Percentiles rank a stretch among this genome's conserved stretches.
phyloP scores from a whole-genome alignment of 2,329 filamentous ascomycete species.

The Ophiostoma australiae region DNA sequence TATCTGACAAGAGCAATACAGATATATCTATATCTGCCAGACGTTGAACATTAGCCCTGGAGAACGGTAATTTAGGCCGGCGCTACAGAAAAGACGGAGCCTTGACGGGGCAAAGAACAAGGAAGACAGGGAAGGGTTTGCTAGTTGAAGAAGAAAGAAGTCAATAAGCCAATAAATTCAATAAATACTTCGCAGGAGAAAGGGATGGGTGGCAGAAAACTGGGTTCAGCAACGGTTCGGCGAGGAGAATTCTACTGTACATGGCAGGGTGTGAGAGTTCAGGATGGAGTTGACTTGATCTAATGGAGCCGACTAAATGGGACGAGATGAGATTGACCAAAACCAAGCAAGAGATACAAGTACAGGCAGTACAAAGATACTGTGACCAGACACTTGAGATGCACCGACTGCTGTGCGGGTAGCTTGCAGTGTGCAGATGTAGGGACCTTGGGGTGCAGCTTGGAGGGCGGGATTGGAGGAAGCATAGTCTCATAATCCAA shows the following conservation, averaged over 20 bases:
- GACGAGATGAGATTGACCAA: not conserved
- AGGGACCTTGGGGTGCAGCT: not conserved
- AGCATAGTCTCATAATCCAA: not conserved
- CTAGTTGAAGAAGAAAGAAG: not conserved
- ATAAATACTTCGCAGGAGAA: not conserved
- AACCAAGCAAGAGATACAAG: not conserved
- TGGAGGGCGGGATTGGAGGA: not conserved
- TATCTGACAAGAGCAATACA: not conserved
- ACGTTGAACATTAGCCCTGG: constrained; percentile 2
- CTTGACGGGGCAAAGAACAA: constrained; percentile 7
- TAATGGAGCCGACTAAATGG: not conserved
- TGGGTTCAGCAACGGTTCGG: constrained; percentile 12
- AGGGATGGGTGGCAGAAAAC: not conserved
- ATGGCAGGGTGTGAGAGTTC: not conserved
- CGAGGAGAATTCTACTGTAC: not conserved
- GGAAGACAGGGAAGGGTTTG: not conserved
- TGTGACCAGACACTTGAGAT: not conserved
- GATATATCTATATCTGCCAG: not conserved
- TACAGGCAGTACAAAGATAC: not conserved
- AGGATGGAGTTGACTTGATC: not conserved
- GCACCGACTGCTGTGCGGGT: not conserved
- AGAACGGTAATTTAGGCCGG: constrained; percentile 12
- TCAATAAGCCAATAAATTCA: not conserved
- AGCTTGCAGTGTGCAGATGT: constrained; percentile 9
- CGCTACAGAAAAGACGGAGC: constrained; percentile 5